A percentile compares a stretch with the other conserved stretches of the same genome.
These are phyloP conservation scores for Gloeophyllum trabeum DNA, from an alignment of 768 basidiomycete genomes.

Conservation along the genomic window DNA sequence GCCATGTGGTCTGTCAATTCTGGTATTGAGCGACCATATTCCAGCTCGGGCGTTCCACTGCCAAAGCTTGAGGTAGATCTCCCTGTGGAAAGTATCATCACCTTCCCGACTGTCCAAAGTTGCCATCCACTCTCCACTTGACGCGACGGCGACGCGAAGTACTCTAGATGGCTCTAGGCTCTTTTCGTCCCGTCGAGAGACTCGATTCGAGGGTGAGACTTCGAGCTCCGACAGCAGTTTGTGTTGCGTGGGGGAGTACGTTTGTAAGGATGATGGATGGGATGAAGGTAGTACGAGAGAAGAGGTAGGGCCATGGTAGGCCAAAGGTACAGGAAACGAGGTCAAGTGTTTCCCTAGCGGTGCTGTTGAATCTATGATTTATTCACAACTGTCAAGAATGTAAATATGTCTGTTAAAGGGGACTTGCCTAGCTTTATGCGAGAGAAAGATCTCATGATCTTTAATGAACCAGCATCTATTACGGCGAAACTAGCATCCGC, in stretches of 20 bases:
- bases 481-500: conserved; percentile 75
- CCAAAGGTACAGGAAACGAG: conserved; percentile 50
- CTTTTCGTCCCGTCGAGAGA: conserved; percentile 74
- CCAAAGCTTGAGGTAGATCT: conserved; percentile 87
- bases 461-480: conserved; percentile 60
- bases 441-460: conserved; percentile 60
- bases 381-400: background rate
- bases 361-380: conserved; percentile 2
- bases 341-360: conserved; percentile 23
- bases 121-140: conserved; percentile 82
- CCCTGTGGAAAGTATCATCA: conserved; percentile 52
- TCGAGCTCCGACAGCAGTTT: conserved; percentile 79
- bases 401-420: background rate
- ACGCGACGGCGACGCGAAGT: conserved; percentile 53
- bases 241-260: conserved; percentile 66
- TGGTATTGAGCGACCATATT: conserved; percentile 73
- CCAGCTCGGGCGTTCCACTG: conserved; percentile 57
- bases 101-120: conserved; percentile 72
- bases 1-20: conserved; percentile 84
- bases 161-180: conserved; percentile 67
- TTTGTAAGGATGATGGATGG: conserved; percentile 91
- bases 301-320: conserved; percentile 61
- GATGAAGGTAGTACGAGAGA: conserved; percentile 86
- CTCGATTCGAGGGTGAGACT: conserved; percentile 85
- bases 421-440: conserved; percentile 67